A percentile compares a stretch with the other conserved stretches of the same genome.
Evolutionary conservation across 345 rosid species (phyloP).

Genomic region (Barbarea vulgaris): DNA sequence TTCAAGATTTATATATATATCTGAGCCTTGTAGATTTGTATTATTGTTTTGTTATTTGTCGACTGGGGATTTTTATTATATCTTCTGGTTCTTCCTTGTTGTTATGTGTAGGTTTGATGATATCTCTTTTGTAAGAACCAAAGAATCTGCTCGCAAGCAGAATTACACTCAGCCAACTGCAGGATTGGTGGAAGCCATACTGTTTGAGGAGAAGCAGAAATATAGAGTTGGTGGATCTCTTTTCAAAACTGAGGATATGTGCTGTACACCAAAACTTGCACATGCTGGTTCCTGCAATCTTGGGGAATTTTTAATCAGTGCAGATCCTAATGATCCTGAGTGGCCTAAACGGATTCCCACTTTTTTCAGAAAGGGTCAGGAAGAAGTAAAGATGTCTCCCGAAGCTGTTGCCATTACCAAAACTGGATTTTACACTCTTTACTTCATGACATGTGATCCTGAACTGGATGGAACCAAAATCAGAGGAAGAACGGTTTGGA

Average conservation of each 20-base stretch:
- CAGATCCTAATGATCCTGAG: slow-evolving; percentile 49
- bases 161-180: slow-evolving; percentile 56
- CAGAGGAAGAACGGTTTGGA: slow-evolving; percentile 81
- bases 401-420: slow-evolving; percentile 51
- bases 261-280: slow-evolving; percentile 59
- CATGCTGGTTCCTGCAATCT: slow-evolving; percentile 55
- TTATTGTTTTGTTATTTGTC: neutral
- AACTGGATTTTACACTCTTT: slow-evolving; percentile 79
- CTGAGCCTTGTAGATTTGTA: neutral
- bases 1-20: neutral
- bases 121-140: slow-evolving; percentile 66
- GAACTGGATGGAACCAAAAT: slow-evolving; percentile 62
- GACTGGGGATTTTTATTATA: neutral
- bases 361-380: slow-evolving; percentile 51
- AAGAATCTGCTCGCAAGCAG: slow-evolving; percentile 57
- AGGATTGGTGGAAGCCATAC: slow-evolving; percentile 79
- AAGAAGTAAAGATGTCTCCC: slow-evolving; percentile 56
- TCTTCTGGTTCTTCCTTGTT: too few relatives aligned
- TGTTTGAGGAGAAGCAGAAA: slow-evolving; percentile 70
- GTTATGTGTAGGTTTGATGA: slow-evolving; percentile 57
- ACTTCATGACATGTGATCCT: slow-evolving; percentile 77
- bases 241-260: slow-evolving; percentile 51
- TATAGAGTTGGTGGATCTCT: slow-evolving; percentile 68
- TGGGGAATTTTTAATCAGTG: slow-evolving; percentile 73
- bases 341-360: slow-evolving; percentile 73